These are phyloP conservation scores for Nannochloropsis limnetica DNA, from an alignment of 352 stramenopile species.

Conservation along the genomic window DNA sequence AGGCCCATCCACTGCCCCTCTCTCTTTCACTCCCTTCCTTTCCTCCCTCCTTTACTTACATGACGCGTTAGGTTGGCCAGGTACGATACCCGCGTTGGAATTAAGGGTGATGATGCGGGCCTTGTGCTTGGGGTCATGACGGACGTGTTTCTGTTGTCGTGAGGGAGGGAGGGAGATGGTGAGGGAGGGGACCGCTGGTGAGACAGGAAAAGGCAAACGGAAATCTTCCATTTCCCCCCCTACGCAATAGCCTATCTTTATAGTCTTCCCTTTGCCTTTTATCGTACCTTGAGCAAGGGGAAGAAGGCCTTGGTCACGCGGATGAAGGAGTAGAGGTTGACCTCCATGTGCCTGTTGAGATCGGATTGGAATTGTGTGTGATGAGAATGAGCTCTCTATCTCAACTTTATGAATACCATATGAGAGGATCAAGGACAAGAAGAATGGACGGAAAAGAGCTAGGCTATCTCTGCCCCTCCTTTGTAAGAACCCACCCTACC, in stretches of 20 bases:
- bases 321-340: constrained; percentile 21
- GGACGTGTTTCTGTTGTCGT: not conserved
- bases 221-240: not conserved
- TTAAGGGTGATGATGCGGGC: not conserved
- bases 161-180: not conserved
- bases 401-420: not conserved
- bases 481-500: too few relatives aligned
- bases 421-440: not conserved
- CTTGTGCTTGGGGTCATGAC: not conserved
- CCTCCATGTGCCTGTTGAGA: not conserved
- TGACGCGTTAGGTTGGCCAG: not conserved
- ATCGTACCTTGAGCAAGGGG: not conserved
- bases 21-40: not conserved
- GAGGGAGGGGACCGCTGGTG: not conserved
- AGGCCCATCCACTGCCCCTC: not conserved
- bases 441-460: not conserved
- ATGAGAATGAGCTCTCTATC: not conserved
- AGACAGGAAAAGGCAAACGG: not conserved
- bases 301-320: not conserved
- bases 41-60: not conserved
- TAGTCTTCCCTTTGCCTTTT: not conserved
- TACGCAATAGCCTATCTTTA: not conserved
- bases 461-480: not conserved
- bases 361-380: not conserved
- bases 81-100: constrained; percentile 10